These are phyloP conservation scores for Hapsidospora chrysogenum DNA, from an alignment of 495 filamentous ascomycete species.

Conservation along the genomic window DNA sequence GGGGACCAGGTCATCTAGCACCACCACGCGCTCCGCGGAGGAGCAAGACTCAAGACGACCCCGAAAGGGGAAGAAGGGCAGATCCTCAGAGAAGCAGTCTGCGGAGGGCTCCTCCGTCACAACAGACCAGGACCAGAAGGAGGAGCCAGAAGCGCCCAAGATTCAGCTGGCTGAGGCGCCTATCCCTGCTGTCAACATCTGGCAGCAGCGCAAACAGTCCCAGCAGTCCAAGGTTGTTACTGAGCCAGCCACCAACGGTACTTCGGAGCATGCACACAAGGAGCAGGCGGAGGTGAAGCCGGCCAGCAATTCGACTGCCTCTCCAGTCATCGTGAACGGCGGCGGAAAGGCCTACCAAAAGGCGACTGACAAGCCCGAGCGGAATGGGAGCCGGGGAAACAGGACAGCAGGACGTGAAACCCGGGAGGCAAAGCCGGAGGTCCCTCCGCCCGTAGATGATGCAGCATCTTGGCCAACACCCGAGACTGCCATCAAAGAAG, in stretches of 20 bases:
- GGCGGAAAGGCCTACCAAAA: conserved; percentile 29
- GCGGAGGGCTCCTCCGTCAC: conserved; percentile 1
- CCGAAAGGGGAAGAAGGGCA: conserved; percentile 30
- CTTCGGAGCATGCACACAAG: too few relatives aligned
- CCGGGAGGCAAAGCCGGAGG: conserved; percentile 7
- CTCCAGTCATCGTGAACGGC: conserved; percentile 9
- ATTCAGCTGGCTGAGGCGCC: conserved; percentile 66
- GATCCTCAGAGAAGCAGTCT: conserved; percentile 23
- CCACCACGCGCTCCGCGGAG: conserved; percentile 22
- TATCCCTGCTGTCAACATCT: conserved; percentile 67
- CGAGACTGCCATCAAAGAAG: conserved; percentile 59
- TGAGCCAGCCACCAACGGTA: conserved; percentile 8
- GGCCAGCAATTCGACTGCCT: conserved; percentile 1
- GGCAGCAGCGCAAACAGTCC: conserved; percentile 60
- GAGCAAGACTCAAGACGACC: conserved; percentile 13
- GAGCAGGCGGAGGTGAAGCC: conserved; percentile 13
- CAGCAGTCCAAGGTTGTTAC: conserved; percentile 48
- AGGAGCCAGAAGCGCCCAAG: conserved; percentile 32
- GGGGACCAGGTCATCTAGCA: conserved; percentile 11
- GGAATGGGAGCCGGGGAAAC: conserved; percentile 26
- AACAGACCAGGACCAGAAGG: conserved; percentile 21
- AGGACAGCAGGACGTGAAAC: conserved; percentile 32
- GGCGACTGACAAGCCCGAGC: conserved; percentile 21
- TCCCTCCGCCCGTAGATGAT: conserved; percentile 41
- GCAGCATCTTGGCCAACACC: conserved; percentile 79